Evolutionary conservation across 192 early-diverging fungal species (phyloP).

Genomic region (Fimicolochytrium jonesii): DNA sequence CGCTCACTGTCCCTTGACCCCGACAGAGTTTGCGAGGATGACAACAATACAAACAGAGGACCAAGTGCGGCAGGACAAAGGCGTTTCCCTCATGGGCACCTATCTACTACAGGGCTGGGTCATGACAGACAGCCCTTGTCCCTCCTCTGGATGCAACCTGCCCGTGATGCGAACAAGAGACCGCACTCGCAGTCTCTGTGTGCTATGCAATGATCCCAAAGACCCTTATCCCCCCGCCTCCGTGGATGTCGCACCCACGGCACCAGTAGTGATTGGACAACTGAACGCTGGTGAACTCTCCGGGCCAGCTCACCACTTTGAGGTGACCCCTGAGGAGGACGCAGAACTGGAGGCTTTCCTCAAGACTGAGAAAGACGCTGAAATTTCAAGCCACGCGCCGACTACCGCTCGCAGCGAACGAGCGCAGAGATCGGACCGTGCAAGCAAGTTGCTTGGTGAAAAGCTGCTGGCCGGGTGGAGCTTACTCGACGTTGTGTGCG

Average conservation of each 20-base stretch:
- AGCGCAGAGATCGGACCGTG: too few species aligned
- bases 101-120: conserved; percentile 34
- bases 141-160: conserved; percentile 17
- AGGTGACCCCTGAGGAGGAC: too few species aligned
- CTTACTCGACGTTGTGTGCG: conserved; percentile 23
- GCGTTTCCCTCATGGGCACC: conserved; percentile 19
- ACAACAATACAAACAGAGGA: neutral
- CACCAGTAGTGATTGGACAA: too few species aligned
- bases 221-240: conserved; percentile 11
- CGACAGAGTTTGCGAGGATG: too few species aligned
- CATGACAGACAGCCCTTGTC: conserved; percentile 16
- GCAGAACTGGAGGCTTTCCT: too few species aligned
- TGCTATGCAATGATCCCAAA: conserved; percentile 28
- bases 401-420: too few species aligned
- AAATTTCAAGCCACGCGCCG: too few species aligned
- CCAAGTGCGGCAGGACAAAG: conserved; percentile 10
- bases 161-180: conserved; percentile 23
- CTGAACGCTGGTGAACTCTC: too few species aligned
- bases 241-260: neutral
- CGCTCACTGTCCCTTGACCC: too few species aligned
- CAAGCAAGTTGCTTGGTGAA: conserved; percentile 23
- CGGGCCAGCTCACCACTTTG: neutral
- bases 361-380: too few species aligned
- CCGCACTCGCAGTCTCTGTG: conserved; percentile 11
- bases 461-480: conserved; percentile 28